phyloP scores from a whole-genome alignment of 2,329 filamentous ascomycete genomes.

The Aspergillus luchuensis region DNA sequence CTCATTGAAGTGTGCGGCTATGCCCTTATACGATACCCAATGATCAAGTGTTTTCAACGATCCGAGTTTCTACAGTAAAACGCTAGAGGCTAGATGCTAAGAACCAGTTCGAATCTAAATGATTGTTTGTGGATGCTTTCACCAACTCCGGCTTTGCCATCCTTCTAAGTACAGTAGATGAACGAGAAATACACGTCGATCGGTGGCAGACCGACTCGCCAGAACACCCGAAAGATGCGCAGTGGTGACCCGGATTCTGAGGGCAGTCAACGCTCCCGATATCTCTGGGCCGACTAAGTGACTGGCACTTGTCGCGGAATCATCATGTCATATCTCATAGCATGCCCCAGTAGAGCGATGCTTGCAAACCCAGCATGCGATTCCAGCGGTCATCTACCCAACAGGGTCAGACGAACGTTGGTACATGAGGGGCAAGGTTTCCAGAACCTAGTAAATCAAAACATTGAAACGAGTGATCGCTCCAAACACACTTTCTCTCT shows the following conservation, averaged over 20 bases:
- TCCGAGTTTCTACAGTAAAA: constrained; percentile 6
- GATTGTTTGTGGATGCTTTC: constrained; percentile 4
- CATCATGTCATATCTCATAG: constrained; percentile 18
- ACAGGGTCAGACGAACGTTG: not conserved
- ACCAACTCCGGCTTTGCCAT: constrained; percentile 18
- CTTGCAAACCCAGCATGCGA: constrained; percentile 16
- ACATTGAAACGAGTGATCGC: not conserved
- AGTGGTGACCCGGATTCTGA: not conserved
- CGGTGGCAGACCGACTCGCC: not conserved
- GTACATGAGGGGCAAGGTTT: constrained; percentile 9
- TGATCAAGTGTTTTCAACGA: constrained; percentile 9
- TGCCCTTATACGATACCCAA: constrained; percentile 23
- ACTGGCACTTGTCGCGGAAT: not conserved
- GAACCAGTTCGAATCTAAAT: constrained; percentile 3
- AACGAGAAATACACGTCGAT: constrained; percentile 1
- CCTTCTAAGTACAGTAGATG: constrained; percentile 17
- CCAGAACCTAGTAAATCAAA: constrained; percentile 16
- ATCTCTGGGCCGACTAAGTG: not conserved
- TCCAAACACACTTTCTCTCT: not conserved
- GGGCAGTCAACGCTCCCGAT: not conserved
- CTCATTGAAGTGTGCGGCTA: constrained; percentile 2
- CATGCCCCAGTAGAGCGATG: constrained; percentile 7
- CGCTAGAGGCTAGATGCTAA: not conserved
- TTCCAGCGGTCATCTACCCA: not conserved
- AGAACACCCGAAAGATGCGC: not conserved